Base-by-base conservation (phyloP, 148 eudicot species). In the Nepenthes mirabilis region DNA sequence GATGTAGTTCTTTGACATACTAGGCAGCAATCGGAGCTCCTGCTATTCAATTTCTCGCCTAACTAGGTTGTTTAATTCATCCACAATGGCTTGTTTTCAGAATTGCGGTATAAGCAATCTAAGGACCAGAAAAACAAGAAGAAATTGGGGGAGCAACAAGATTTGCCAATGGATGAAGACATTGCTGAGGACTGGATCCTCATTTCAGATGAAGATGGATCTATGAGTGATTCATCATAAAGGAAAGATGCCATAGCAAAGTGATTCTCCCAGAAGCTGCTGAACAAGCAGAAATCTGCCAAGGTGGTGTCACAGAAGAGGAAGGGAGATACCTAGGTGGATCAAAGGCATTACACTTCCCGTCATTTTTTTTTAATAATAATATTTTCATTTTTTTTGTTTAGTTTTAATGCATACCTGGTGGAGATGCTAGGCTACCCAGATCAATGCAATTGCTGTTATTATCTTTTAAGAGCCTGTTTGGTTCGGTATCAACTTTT, bases 101-200 rank as follows among this genome's bases (percentile, higher is more conserved):
- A 43, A 51, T 64, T 61, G 32, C 66, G 80, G 90, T 67, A 70
- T 48, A 67, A 80, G 73, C 57, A 63, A 5, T 55, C 82, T 43
- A 55, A 75, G 61, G 67, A 70, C 49, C 62, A 70, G 75, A 81
- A 82, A 59, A 79, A 75, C 50, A 83, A 76, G 78, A 83, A 58
- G 63, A 73, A 66, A 67, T 36, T 34, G 61, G 66, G 63, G 67
- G 71, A 61, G n/a, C 14, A n/a, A 3, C 57, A 67, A 36, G 65
- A 62, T 37, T 72, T 70, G 57, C 70, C 72, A 34, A 71, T 59
- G 2, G 94, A 85, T n/a, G 88, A 91, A 74, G 98, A 91, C 73
- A 75, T 91, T 55, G 84, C 88, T 60, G 83, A 88, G 74, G 98
- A 91, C 64, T 81, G 85, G 68, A 77, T 91, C 14, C 73, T 91